A percentile compares a stretch with the other conserved stretches of the same genome.
phyloP scores from a whole-genome alignment of 164 flowering plant species.

The Magnolia kwangsiensis region DNA sequence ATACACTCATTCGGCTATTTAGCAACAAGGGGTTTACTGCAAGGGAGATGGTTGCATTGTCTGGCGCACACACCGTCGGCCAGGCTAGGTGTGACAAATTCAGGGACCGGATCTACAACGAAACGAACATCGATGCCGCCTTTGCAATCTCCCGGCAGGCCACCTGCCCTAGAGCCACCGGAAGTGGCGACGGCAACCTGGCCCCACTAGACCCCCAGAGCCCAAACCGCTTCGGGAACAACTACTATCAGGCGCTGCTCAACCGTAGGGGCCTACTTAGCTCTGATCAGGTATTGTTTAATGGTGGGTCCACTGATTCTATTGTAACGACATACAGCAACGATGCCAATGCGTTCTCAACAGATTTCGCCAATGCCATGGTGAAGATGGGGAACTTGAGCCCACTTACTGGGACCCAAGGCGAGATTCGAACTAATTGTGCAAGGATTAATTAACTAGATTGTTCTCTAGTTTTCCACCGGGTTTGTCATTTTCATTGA shows the following conservation, averaged over 20 bases:
- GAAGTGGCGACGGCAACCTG: neutral
- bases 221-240: slow-evolving; percentile 3
- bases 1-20: neutral
- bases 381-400: neutral
- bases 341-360: neutral
- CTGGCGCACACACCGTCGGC: neutral
- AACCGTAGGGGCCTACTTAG: neutral
- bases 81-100: neutral
- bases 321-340: neutral
- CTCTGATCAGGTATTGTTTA: neutral
- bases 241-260: neutral
- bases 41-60: neutral
- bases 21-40: neutral
- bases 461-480: neutral
- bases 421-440: neutral
- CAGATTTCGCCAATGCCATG: neutral
- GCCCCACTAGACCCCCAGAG: neutral
- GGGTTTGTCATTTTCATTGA: neutral
- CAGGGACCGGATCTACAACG: neutral
- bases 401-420: neutral
- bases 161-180: neutral
- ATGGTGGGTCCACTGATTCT: neutral
- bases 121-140: neutral
- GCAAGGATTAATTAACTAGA: neutral
- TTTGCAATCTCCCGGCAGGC: neutral